Evolutionary conservation across 2,329 filamentous ascomycete genomes (phyloP).

Genomic region (Iodosphaeria phyllophila): DNA sequence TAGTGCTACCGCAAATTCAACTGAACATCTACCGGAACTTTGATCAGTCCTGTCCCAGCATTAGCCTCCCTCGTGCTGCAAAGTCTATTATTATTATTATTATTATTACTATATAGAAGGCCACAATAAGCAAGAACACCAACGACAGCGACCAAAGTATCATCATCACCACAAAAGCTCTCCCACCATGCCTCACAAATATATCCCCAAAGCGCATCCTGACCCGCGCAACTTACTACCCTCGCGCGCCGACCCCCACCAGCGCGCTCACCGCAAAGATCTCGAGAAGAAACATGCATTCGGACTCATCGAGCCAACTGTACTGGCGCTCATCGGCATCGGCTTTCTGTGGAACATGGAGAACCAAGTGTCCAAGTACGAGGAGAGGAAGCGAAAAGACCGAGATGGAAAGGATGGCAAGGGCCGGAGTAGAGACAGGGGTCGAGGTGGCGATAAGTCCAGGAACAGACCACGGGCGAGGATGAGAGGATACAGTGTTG

Average conservation of each 20-base stretch:
- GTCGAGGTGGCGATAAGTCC: conserved; percentile 1
- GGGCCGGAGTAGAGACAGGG: neutral
- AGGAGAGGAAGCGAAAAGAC: conserved; percentile 10
- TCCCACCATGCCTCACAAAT: no score
- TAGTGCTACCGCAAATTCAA: no score
- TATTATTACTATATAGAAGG: no score
- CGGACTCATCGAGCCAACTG: conserved; percentile 17
- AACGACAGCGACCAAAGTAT: no score
- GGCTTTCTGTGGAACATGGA: conserved; percentile 22
- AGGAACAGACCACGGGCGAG: neutral
- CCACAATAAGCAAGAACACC: no score
- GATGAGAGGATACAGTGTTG: neutral
- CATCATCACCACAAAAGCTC: no score
- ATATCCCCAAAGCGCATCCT: no score
- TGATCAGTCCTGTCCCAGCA: no score
- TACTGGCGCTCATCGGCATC: conserved; percentile 14
- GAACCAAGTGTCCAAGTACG: conserved; percentile 16
- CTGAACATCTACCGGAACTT: no score
- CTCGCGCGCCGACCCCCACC: conserved; percentile 18
- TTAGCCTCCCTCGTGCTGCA: no score
- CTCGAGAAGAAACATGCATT: conserved; percentile 21
- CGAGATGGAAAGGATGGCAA: conserved; percentile 1
- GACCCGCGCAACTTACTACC: conserved; percentile 14
- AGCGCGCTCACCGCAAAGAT: conserved; percentile 16
- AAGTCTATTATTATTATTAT: no score